phyloP scores from a whole-genome alignment of 306 rosid species.

The Cicer arietinum region DNA sequence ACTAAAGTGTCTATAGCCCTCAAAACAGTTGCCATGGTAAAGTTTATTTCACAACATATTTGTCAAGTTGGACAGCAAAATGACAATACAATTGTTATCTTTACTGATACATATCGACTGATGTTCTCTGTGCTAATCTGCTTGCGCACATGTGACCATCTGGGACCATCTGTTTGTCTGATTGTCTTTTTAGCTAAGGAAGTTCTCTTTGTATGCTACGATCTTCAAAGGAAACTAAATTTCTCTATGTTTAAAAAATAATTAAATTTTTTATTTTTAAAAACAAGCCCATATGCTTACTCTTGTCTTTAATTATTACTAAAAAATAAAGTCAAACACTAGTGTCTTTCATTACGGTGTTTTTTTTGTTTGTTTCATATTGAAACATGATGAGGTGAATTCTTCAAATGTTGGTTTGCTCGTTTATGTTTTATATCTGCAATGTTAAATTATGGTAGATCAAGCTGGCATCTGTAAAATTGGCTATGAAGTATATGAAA shows the following conservation, averaged over 20 bases:
- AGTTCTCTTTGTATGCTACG: slow-evolving; percentile 38
- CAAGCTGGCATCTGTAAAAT: slow-evolving; percentile 91
- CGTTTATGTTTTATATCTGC: slow-evolving; percentile 41
- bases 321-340: neutral
- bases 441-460: slow-evolving; percentile 59
- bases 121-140: slow-evolving; percentile 52
- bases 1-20: neutral
- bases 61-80: slow-evolving; percentile 47
- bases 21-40: slow-evolving; percentile 11
- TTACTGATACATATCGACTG: slow-evolving; percentile 35
- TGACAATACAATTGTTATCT: slow-evolving; percentile 55
- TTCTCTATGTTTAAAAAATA: slow-evolving; percentile 6
- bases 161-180: slow-evolving; percentile 53
- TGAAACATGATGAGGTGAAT: slow-evolving; percentile 1
- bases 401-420: slow-evolving; percentile 35
- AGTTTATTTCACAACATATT: neutral
- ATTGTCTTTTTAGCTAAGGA: slow-evolving; percentile 40
- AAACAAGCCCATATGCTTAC: neutral
- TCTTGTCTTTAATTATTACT: neutral
- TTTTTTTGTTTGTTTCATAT: neutral
- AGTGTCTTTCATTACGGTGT: neutral
- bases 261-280: neutral
- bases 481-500: slow-evolving; percentile 96
- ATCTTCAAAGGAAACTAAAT: slow-evolving; percentile 22
- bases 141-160: slow-evolving; percentile 60